phyloP scores from a whole-genome alignment of 495 filamentous ascomycete genomes.

The Penicillium salamii region DNA sequence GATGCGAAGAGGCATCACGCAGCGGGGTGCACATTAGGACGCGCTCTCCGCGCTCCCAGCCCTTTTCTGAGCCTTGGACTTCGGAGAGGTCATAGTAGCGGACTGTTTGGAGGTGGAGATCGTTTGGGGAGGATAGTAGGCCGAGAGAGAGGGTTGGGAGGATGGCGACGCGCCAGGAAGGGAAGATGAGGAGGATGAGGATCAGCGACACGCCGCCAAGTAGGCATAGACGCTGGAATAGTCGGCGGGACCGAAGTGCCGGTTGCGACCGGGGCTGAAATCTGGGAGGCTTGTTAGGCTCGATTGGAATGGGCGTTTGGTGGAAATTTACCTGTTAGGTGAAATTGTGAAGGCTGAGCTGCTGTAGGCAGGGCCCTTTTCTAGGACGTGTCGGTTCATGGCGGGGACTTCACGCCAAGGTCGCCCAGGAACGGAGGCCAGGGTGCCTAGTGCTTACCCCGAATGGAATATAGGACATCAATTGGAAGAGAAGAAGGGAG shows the following conservation, averaged over 20 bases:
- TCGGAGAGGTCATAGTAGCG: constrained; percentile 94
- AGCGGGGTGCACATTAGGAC: constrained; percentile 94
- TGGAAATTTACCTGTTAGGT: constrained; percentile 83
- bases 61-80: constrained; percentile 81
- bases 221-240: constrained; percentile 64
- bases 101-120: constrained; percentile 85
- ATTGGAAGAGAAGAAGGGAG: background rate
- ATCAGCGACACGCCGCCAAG: constrained; percentile 51
- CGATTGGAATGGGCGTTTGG: too few species aligned
- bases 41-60: constrained; percentile 93
- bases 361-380: constrained; percentile 71
- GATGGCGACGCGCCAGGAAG: constrained; percentile 67
- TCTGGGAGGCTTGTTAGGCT: constrained; percentile 42
- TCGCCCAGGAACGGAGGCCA: too few species aligned
- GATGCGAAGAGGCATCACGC: constrained; percentile 87
- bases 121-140: constrained; percentile 62
- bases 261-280: constrained; percentile 85
- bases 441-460: constrained; percentile 2
- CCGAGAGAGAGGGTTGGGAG: constrained; percentile 63
- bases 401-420: too few species aligned
- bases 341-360: constrained; percentile 78
- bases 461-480: background rate
- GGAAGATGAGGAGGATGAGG: constrained; percentile 65
- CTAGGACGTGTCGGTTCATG: constrained; percentile 66
- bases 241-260: constrained; percentile 67